Evolutionary conservation across 2,329 filamentous ascomycete genomes (phyloP), one percentile per base, ranked within the genome.

Genomic region (Bipolaris zeicola): DNA sequence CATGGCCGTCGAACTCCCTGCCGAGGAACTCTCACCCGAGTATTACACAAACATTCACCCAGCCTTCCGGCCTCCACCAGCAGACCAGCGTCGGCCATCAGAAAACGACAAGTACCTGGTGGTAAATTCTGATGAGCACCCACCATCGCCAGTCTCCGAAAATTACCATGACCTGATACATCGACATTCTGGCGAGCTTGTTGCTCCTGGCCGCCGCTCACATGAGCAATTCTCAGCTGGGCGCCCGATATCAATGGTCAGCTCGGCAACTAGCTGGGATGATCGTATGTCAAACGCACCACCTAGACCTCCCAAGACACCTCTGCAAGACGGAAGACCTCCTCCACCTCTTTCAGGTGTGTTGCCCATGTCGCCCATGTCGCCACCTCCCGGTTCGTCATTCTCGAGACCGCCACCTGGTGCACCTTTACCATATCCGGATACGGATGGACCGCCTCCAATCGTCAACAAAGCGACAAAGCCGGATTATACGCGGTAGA

Each of bases 391-490:
- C 3, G 66, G 68, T 1, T 63, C 60, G 1, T 48, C 60, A 2
- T 65, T 72, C 48, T 50, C 74, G 13, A 55, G 72, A 53, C 73
- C 72, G 10, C 73, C 74, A 7, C 67, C 66, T 3, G 72, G 72
- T 4, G 66, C 69, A 1, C 74, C 79, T 7, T 82, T 91, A 33
- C 92, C 92, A 0, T 97, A 97, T 73, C 94, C 94, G 0, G 78
- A 91, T 45, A 88, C 87, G 43, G 89, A 96, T 68, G 90, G 89
- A 24, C 88, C 89, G 26, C 93, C 94, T 16, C 94, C 94, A 3
- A 81, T 85, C 6, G 92, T 96, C 6, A 96, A 96, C 68, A 90
- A 92, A 83, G 87, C 89, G 42, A 86, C 88, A 65, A 97, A 97
- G 75, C 94, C 94, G 1, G 88, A 90, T 46, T 91, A 68, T 34